Evolutionary conservation across 2,329 filamentous ascomycete genomes (phyloP).

Genomic region (Colletotrichum kahawae): DNA sequence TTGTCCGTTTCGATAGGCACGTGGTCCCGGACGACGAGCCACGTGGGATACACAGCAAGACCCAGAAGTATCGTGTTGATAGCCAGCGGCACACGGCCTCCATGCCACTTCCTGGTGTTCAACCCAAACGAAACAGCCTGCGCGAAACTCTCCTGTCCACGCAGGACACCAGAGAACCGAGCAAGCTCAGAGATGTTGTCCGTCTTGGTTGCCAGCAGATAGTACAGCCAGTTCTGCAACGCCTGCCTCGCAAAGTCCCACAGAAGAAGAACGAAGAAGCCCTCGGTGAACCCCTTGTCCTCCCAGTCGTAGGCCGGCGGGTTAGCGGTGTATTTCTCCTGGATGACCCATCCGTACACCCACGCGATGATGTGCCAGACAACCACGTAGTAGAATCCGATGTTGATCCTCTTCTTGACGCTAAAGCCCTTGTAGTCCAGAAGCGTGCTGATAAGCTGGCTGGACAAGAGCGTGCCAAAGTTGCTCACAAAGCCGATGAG

Average conservation of each 20-base stretch:
- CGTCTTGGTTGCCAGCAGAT: constrained; percentile 58
- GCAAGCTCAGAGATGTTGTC: constrained; percentile 59
- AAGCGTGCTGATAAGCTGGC: constrained; percentile 47
- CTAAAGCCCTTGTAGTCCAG: constrained; percentile 44
- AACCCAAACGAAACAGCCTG: constrained; percentile 44
- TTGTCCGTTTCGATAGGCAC: constrained; percentile 28
- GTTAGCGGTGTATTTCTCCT: constrained; percentile 52
- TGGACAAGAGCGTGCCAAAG: constrained; percentile 42
- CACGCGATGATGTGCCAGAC: constrained; percentile 51
- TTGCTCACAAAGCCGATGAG: constrained; percentile 49
- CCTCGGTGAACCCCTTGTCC: constrained; percentile 47
- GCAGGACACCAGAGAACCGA: constrained; percentile 42
- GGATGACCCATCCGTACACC: constrained; percentile 58
- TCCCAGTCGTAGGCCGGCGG: constrained; percentile 45
- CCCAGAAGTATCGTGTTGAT: constrained; percentile 43
- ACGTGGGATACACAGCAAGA: constrained; percentile 31
- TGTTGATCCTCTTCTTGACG: constrained; percentile 45
- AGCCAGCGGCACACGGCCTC: constrained; percentile 41
- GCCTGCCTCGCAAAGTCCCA: constrained; percentile 57
- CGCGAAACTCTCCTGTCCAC: constrained; percentile 45
- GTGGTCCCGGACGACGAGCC: constrained; percentile 35
- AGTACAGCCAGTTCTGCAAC: constrained; percentile 62
- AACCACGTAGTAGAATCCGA: constrained; percentile 51
- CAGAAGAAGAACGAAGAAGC: constrained; percentile 52
- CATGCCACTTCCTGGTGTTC: constrained; percentile 41